Evolutionary conservation across 176 grass and related monocot genomes (phyloP), one percentile per base, ranked within the genome.

Genomic region (Triticum dicoccoides): DNA sequence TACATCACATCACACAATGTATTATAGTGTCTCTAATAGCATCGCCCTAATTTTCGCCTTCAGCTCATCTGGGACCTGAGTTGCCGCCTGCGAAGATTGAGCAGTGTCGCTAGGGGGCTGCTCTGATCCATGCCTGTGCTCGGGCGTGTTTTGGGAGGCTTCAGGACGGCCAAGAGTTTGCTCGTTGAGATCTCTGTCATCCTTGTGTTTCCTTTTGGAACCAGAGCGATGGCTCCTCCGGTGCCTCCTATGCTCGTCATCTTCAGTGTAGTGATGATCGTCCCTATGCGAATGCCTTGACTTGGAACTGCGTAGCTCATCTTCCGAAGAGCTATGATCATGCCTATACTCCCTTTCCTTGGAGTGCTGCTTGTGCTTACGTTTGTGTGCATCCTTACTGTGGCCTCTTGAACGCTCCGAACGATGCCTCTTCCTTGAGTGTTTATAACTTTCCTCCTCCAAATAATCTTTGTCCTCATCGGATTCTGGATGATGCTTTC

Each of bases 31-130:
- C 77, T 96, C 84, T 14, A 89, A 65, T 39, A 98, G 71, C 97
- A 98, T 98, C 1, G 94, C 92, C 88, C 90, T 91, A 47, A 94
- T 89, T 91, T 96, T 98, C 23, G 92, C 92, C 80, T 94, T 92
- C 29, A 98, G 82, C 7, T 92, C 94, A 45, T 34, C 89, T 4
- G 97, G 83, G 25, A 96, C 87, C 51, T 94, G 88, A 45, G 92
- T 79, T 84, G 84, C 63, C 18, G 61, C 83, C 61, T 86, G n/a
- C 11, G 84, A 74, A 61, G 93, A 65, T 65, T 83, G 82, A 34
- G 27, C 65, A 18, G 76, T 58, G 15, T 76, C 67, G 38, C 12
- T 35, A 24, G 35, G 25, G 25, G 81, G 59, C 7, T 75, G 78
- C 24, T 82, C 82, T 80, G 65, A 30, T 69, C 81, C 80, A 74